These are phyloP conservation scores for Malus domestica DNA, from an alignment of 306 rosid species.

Conservation along the genomic window ASM211411v1 NC_041795.1:1017501-1018000, in stretches of 20 bases:
- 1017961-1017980: constrained; percentile 14
- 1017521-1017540: constrained; percentile 40
- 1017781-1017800: not conserved
- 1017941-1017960: not conserved
- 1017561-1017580: constrained; percentile 69
- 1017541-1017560: constrained; percentile 85
- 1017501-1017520: constrained; percentile 20
- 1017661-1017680: not conserved
- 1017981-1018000: constrained; percentile 40
- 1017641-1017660: not conserved
- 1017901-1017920: not conserved
- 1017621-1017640: not conserved
- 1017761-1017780: not conserved
- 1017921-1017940: not conserved
- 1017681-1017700: not conserved
- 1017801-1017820: not conserved
- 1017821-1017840: not conserved
- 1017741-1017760: not conserved
- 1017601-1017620: constrained; percentile 11
- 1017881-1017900: not conserved
- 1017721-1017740: not conserved
- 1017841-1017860: not conserved
- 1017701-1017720: not conserved
- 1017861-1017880: not conserved
- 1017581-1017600: constrained; percentile 87